A percentile compares a stretch with the other conserved stretches of the same genome.
Conservation (phyloP, 441 rosid genomes). For the Kokia cookei region DNA sequence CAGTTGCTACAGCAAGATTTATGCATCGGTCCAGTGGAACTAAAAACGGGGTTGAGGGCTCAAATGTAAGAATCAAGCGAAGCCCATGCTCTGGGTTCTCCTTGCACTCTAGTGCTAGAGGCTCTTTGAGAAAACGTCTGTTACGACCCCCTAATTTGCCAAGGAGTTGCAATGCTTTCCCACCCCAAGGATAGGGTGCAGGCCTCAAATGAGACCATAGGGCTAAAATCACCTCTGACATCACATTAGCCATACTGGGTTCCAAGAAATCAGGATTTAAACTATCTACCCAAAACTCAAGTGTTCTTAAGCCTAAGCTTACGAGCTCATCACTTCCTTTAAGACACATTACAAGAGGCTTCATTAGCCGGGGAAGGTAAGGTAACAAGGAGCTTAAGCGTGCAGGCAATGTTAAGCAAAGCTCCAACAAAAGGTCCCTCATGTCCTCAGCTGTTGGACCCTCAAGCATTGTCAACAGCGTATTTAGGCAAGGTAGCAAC, state of each 20-base stretch:
- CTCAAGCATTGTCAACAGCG: conserved; percentile 92
- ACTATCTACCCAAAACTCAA: conserved; percentile 99
- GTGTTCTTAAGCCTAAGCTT: conserved; percentile 84
- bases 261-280: conserved; percentile 97
- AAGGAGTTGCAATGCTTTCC: conserved; percentile 84
- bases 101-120: conserved; percentile 95
- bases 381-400: conserved; percentile 97
- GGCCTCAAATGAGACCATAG: conserved; percentile 97
- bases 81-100: conserved; percentile 99
- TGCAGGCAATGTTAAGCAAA: conserved; percentile 91
- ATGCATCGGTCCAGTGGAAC: conserved; percentile 93
- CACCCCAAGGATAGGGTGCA: conserved; percentile 92
- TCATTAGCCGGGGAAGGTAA: conserved; percentile 87
- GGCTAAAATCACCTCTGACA: conserved; percentile 95
- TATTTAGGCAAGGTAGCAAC: conserved; percentile 88
- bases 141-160: conserved; percentile 99
- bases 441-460: conserved; percentile 93
- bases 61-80: conserved; percentile 94
- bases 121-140: conserved; percentile 91
- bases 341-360: conserved; percentile 88
- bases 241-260: conserved; percentile 96
- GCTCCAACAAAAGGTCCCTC: conserved; percentile 88
- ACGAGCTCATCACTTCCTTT: conserved; percentile 92
- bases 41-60: conserved; percentile 92
- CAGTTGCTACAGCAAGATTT: conserved; percentile 91